These are phyloP conservation scores for Paecilomyces dactylethromorphus DNA, from an alignment of 2,329 filamentous ascomycete species.

Conservation along the genomic window DNA sequence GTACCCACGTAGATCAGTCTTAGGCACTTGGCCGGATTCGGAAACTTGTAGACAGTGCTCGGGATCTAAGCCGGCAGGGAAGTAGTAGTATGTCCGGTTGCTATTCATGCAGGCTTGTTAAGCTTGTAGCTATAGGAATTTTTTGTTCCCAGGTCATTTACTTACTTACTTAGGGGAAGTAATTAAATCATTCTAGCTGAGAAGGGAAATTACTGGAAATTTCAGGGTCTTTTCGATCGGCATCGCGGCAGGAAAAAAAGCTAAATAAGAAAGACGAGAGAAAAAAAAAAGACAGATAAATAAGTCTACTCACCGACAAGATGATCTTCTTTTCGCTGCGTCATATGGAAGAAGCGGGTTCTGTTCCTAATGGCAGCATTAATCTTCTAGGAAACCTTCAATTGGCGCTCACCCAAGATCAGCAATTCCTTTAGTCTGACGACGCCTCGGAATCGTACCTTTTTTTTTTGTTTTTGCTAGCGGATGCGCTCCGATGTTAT, in stretches of 20 bases:
- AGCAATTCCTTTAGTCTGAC: background rate
- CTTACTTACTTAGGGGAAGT: background rate
- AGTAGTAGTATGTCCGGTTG: background rate
- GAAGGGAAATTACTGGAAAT: background rate
- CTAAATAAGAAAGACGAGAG: background rate
- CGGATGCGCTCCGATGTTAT: background rate
- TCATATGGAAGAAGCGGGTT: background rate
- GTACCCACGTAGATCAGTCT: background rate
- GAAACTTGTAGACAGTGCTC: background rate
- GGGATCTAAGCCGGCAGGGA: background rate
- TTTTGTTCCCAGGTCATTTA: background rate
- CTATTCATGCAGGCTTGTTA: background rate
- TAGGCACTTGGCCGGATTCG: background rate
- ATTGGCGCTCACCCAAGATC: background rate
- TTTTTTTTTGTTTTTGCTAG: background rate
- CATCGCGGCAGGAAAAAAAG: background rate
- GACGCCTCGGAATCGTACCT: background rate
- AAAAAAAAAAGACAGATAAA: background rate
- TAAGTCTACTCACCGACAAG: background rate
- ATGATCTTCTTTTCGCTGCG: background rate
- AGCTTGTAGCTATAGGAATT: background rate
- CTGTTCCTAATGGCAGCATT: background rate
- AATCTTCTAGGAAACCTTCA: background rate
- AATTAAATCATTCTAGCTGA: background rate
- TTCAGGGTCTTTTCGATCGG: background rate